Conservation (phyloP, 352 stramenopile genomes). For the Phytophthora foliorum region DNA sequence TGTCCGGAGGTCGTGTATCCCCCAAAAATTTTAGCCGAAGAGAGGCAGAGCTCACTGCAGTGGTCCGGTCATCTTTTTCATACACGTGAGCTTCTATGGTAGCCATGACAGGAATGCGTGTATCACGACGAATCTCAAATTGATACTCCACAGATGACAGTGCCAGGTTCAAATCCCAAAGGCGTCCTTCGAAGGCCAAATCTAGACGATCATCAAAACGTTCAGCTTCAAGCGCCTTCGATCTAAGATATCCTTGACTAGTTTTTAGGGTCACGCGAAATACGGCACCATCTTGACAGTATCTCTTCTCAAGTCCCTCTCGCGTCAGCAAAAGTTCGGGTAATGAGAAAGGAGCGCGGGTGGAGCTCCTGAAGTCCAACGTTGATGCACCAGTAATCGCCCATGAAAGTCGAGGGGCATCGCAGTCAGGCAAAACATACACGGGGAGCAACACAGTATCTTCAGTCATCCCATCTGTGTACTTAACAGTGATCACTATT, state of each 20-base stretch:
- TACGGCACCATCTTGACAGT: constrained; percentile 31
- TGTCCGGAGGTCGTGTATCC: constrained; percentile 8
- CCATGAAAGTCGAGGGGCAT: constrained; percentile 16
- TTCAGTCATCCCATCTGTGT: constrained; percentile 9
- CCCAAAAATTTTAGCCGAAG: constrained; percentile 25
- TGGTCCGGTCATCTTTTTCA: neutral
- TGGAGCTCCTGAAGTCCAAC: constrained; percentile 6
- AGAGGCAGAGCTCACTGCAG: constrained; percentile 11
- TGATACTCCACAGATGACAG: constrained; percentile 21
- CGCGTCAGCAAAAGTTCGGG: constrained; percentile 24
- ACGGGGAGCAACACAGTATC: constrained; percentile 21
- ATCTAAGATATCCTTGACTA: constrained; percentile 12
- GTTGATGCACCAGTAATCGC: constrained; percentile 11
- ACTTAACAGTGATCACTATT: constrained; percentile 42
- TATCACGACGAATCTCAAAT: constrained; percentile 22
- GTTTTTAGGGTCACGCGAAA: constrained; percentile 23
- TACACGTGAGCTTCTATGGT: constrained; percentile 17
- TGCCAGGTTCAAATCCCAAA: constrained; percentile 28
- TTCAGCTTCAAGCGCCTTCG: neutral
- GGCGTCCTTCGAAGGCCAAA: constrained; percentile 24
- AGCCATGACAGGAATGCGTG: constrained; percentile 9
- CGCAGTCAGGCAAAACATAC: constrained; percentile 23
- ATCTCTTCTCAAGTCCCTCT: constrained; percentile 38
- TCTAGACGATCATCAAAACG: neutral
- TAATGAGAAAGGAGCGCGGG: constrained; percentile 5